A percentile compares a stretch with the other conserved stretches of the same genome.
Conservation (phyloP, 108 stramenopile genomes). For the Skeletonema tropicum region DNA sequence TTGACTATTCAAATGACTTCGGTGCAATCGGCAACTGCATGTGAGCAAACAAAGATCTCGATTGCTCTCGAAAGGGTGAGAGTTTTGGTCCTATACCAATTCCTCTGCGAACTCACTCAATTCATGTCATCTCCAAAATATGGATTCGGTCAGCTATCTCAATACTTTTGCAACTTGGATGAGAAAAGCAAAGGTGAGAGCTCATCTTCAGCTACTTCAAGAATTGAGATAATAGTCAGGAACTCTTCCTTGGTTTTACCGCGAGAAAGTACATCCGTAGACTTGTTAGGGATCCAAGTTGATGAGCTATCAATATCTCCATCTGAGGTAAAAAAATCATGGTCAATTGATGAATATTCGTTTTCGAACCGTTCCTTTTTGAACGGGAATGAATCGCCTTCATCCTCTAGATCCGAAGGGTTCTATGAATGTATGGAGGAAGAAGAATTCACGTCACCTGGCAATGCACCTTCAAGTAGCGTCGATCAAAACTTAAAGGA, state of each 20-base stretch:
- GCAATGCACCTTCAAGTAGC: not conserved
- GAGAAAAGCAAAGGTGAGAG: constrained; percentile 5
- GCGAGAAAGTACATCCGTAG: constrained; percentile 57
- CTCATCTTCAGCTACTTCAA: constrained; percentile 34
- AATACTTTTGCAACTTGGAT: not conserved
- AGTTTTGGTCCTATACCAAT: constrained; percentile 59
- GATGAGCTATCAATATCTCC: constrained; percentile 42
- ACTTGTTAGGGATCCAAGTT: constrained; percentile 69
- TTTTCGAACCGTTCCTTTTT: constrained; percentile 1
- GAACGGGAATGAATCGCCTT: constrained; percentile 5
- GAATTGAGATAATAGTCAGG: constrained; percentile 32
- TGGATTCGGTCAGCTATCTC: constrained; percentile 57
- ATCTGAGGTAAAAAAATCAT: constrained; percentile 29
- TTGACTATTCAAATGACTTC: constrained; percentile 22
- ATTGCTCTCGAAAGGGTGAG: constrained; percentile 54
- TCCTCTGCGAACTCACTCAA: constrained; percentile 70
- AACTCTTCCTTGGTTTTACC: constrained; percentile 72
- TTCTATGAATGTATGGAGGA: constrained; percentile 51
- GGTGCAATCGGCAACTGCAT: constrained; percentile 19
- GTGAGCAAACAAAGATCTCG: constrained; percentile 22
- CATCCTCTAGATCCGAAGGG: constrained; percentile 18
- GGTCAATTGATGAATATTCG: constrained; percentile 35
- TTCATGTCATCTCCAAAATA: constrained; percentile 63
- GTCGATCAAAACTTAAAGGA: constrained; percentile 31
- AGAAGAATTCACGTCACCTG: constrained; percentile 9